Base-by-base conservation (phyloP, 2,329 filamentous ascomycete genomes). In the Leptosphaerulina australis region DNA sequence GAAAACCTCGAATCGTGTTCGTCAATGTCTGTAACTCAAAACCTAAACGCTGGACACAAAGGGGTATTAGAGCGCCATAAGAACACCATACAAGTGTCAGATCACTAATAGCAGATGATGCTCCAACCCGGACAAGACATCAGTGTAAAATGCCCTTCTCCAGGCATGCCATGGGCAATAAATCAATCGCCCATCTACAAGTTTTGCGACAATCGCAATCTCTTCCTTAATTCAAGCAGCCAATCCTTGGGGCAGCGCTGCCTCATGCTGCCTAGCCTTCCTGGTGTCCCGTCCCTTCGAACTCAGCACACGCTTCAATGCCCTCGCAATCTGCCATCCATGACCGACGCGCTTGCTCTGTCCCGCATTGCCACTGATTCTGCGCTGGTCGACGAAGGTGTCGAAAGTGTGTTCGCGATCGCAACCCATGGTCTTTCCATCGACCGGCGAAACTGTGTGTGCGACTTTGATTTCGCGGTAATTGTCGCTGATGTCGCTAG, bases 341-440 rank as follows among this genome's bases (percentile, higher is more conserved):
- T 53, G 50, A 6, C 50, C 50, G 15, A 53, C 45, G 11, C 48
- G 48, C 29, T 53, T 53, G 6, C 30, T 29, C 3, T 29, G 35
- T 7, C 47, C 47, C 2, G 39, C 47, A n/a, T 55, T 43, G 37
- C 34, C 35, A 35, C 50, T 49, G 21, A 56, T 33, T 11, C 31
- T 34, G 26, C 35, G 43, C 35, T 44, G 29, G 18, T 37, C 40
- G 24, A 59, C 33, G 25, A 59, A 57, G 3, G 56, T 29, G 14
- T 57, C 56, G 38, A 59, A 59, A 4, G 54, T 57, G 17, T 45
- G 51, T 17, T 10, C 18, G 37, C 53, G 56, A 18, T 59, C 40
- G 50, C 56, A 59, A 17, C 34, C 38, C 12, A 38, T 22, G 7
- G 56, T 59, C 40, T 57, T 57, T 18, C 56, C 56, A 30, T 59